Evolutionary conservation across 208 protist genomes (phyloP).

Genomic region (Jaenimonas drosophilae): DNA sequence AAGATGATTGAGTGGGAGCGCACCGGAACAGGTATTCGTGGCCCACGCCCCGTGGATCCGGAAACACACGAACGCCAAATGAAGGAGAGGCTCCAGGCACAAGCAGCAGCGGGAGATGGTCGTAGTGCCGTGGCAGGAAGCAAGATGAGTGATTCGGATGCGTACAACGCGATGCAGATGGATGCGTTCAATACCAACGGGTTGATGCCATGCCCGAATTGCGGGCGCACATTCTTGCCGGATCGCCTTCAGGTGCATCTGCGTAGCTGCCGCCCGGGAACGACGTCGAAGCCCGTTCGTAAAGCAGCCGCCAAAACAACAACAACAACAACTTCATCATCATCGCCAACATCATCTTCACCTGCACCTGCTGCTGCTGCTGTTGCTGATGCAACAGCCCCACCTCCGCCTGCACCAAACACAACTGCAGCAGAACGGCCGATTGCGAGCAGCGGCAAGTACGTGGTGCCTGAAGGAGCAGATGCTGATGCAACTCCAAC

Average conservation of each 20-base stretch:
- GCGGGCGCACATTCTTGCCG: constrained; percentile 85
- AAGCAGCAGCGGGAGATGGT: constrained; percentile 1
- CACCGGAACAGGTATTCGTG: constrained; percentile 50
- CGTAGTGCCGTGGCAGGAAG: constrained; percentile 1
- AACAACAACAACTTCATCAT: too few species aligned
- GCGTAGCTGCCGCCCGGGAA: constrained; percentile 72
- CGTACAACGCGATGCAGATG: constrained; percentile 75
- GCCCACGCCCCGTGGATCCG: constrained; percentile 52
- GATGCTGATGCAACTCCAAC: not conserved
- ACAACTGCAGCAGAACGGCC: too few species aligned
- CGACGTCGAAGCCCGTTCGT: constrained; percentile 25
- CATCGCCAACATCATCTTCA: too few species aligned
- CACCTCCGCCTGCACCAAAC: too few species aligned
- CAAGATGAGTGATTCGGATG: constrained; percentile 22
- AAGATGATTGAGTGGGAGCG: constrained; percentile 85
- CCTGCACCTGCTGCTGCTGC: not conserved
- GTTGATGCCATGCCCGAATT: constrained; percentile 77
- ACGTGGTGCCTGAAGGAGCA: not conserved
- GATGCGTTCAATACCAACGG: constrained; percentile 59
- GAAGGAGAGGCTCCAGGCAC: constrained; percentile 11
- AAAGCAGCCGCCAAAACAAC: constrained; percentile 1
- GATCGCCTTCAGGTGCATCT: constrained; percentile 85
- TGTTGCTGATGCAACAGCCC: not conserved
- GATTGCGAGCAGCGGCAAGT: not conserved
- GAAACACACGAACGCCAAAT: constrained; percentile 50